Base-by-base conservation (phyloP, 257 asterid genomes). In the Verbena officinalis region DNA sequence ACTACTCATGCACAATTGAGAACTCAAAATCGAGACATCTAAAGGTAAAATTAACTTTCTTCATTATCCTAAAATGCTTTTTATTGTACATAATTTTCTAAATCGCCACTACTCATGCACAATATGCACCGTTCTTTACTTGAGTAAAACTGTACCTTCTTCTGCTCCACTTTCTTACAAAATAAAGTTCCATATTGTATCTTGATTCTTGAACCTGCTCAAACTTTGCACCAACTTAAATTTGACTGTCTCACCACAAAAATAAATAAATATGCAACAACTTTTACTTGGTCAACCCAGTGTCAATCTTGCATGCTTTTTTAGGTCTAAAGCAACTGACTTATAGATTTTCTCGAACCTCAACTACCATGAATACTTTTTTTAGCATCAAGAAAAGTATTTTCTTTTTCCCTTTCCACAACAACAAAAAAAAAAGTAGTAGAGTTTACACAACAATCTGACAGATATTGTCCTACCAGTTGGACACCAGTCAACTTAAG, bases 301-400 rank as follows among this genome's bases (percentile, higher is more conserved):
- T 5, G 75, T 59, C 78, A 77, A 72, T 55, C 9, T 56, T 42
- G 60, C 46, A 30, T 57, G 66, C 69, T 55, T 67, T 43, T 59
- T 56, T 27, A 36, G 55, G 71, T 69, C 76, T 14, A 54, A 36
- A 33, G 19, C 56, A 62, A 48, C 48, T 51, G 74, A 71, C 74
- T 30, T 2, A 19, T 36, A 7, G 1, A n/a, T 3, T 38, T 48
- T 62, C 39, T 17, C 15, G 15, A 24, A 2, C 30, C 50, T 48
- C 36, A 66, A 71, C 77, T 23, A 67, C 55, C 61, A 20, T 5
- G 4, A 9, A 24, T 70, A 45, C 67, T 70, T 59, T 68, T 49
- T 31, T 49, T 58, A 31, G 43, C 24, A 50, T 7, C 56, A 11
- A 50, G 17, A 31, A 49, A 49, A 7, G 1, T 13, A 48, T n/a